Percentiles rank a stretch among this genome's conserved stretches.
Evolutionary conservation across 176 grass and related monocot species (phyloP).

Genomic region (Metroxylon sagu): DNA sequence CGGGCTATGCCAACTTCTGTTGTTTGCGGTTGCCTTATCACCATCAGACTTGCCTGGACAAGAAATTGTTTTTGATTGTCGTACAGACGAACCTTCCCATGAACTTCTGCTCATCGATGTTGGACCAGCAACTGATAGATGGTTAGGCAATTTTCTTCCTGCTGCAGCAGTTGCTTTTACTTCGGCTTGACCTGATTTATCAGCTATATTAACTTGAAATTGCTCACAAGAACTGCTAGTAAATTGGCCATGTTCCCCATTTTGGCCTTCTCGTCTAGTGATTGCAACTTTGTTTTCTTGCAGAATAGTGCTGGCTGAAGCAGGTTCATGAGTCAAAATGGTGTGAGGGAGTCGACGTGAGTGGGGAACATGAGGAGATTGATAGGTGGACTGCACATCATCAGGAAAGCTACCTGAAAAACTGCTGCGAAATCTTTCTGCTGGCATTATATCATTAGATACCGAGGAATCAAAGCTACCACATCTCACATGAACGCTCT

Average conservation of each 20-base stretch:
- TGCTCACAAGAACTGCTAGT: no score
- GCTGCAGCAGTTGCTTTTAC: slow-evolving; percentile 30
- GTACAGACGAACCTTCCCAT: slow-evolving; percentile 31
- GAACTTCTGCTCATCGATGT: slow-evolving; percentile 46
- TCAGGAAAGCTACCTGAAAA: slow-evolving; percentile 35
- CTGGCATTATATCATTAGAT: slow-evolving; percentile 21
- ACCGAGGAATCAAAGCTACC: slow-evolving; percentile 16
- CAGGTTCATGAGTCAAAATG: slow-evolving; percentile 26
- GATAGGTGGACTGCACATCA: slow-evolving; percentile 27
- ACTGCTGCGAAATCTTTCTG: slow-evolving; percentile 25
- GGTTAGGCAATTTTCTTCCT: slow-evolving; percentile 22
- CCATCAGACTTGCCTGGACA: slow-evolving; percentile 34
- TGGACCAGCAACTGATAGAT: slow-evolving; percentile 19
- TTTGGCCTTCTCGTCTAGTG: slow-evolving; percentile 17
- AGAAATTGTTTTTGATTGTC: slow-evolving; percentile 11
- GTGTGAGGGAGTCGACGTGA: slow-evolving; percentile 58
- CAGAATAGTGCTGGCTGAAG: slow-evolving; percentile 1
- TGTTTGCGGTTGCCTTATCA: slow-evolving; percentile 43
- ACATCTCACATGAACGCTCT: slow-evolving; percentile 16
- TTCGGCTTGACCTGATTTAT: slow-evolving; percentile 13
- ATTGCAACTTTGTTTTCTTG: slow-evolving; percentile 18
- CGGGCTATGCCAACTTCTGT: slow-evolving; percentile 67
- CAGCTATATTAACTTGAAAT: neutral
- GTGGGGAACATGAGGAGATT: slow-evolving; percentile 42
- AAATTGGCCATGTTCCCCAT: slow-evolving; percentile 14